A percentile compares a stretch with the other conserved stretches of the same genome.
phyloP scores from a whole-genome alignment of 2,329 filamentous ascomycete genomes.

The Akanthomyces muscarius region DNA sequence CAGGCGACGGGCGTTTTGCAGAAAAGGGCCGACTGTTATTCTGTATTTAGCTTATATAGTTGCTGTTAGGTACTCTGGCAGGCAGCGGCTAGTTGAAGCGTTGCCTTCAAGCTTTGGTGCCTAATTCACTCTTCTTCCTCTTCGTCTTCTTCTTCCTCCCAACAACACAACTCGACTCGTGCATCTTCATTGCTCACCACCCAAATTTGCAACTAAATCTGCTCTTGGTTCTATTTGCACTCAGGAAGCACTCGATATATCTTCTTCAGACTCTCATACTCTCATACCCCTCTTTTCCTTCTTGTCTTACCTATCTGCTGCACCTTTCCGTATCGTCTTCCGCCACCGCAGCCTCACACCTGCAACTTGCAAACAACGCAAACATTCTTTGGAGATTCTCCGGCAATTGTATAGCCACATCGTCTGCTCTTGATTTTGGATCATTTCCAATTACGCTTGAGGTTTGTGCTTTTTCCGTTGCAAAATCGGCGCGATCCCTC shows the following conservation, averaged over 20 bases:
- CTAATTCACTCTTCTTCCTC: conserved; percentile 6
- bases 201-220: not conserved
- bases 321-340: not conserved
- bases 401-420: conserved; percentile 5
- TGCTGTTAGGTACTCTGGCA: not conserved
- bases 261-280: not conserved
- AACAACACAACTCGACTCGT: not conserved
- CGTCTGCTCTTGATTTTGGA: not conserved
- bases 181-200: conserved; percentile 10
- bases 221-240: not conserved
- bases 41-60: not conserved
- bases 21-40: conserved; percentile 4
- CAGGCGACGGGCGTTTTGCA: not conserved
- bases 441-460: not conserved
- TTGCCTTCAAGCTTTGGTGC: not conserved
- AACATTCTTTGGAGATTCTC: conserved; percentile 6
- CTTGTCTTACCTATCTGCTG: conserved; percentile 8
- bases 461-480: not conserved
- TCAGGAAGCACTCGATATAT: not conserved
- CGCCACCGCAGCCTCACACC: not conserved
- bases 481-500: not conserved
- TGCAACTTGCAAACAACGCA: conserved; percentile 14
- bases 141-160: not conserved
- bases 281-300: not conserved
- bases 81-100: not conserved